phyloP scores from a whole-genome alignment of 2,329 filamentous ascomycete genomes.

The Trichoderma lentiforme region DNA sequence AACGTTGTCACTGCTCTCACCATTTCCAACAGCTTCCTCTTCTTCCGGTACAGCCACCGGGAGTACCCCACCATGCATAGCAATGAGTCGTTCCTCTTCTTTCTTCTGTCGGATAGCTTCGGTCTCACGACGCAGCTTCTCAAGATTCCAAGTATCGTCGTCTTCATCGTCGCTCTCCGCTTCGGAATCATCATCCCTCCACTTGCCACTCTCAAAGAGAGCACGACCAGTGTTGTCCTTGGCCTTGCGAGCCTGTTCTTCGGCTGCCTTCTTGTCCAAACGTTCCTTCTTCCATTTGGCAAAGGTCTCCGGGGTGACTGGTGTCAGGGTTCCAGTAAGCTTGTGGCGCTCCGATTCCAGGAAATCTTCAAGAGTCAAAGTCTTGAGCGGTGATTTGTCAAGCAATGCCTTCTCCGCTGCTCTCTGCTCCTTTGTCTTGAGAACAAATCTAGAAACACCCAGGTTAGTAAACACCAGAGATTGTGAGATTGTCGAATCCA shows the following conservation, averaged over 20 bases:
- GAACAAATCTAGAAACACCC: constrained; percentile 66
- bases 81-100: constrained; percentile 66
- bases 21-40: constrained; percentile 17
- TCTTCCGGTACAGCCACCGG: constrained; percentile 18
- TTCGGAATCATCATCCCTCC: constrained; percentile 66
- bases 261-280: constrained; percentile 90
- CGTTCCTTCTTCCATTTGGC: constrained; percentile 97
- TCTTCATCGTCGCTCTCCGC: constrained; percentile 47
- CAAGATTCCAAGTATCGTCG: constrained; percentile 70
- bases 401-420: constrained; percentile 92
- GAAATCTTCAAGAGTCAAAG: constrained; percentile 95
- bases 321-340: constrained; percentile 84
- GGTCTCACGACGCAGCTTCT: constrained; percentile 80
- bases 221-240: constrained; percentile 95
- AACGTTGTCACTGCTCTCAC: neutral
- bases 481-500: neutral
- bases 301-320: constrained; percentile 88
- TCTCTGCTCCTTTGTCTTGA: constrained; percentile 97
- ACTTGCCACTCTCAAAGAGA: constrained; percentile 95
- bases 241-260: constrained; percentile 82
- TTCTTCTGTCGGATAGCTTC: constrained; percentile 69
- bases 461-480: neutral
- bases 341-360: constrained; percentile 95
- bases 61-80: constrained; percentile 27
- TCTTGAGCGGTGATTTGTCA: constrained; percentile 93